Percentiles rank a stretch among this genome's conserved stretches.
phyloP scores from a whole-genome alignment of 2,329 filamentous ascomycete species.

The Verticillium albo-atrum region DNA sequence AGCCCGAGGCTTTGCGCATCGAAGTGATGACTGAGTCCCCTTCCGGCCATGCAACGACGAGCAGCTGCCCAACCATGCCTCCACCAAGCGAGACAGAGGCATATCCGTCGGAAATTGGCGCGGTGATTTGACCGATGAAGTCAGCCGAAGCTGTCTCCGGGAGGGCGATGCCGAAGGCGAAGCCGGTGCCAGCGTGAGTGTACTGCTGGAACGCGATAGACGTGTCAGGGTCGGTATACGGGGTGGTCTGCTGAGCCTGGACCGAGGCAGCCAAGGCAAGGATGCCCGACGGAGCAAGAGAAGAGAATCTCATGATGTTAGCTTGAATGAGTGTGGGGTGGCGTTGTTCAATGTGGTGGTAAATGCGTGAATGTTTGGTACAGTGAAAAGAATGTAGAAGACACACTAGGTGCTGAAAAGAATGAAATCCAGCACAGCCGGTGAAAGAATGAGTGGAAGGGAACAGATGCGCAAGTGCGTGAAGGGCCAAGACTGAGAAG shows the following conservation, averaged over 20 bases:
- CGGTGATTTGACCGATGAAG: conserved; percentile 12
- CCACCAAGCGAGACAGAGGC: conserved; percentile 28
- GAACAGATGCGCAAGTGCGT: too few relatives aligned
- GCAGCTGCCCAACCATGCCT: conserved; percentile 36
- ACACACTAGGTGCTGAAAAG: conserved; percentile 1
- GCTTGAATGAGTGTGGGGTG: neutral
- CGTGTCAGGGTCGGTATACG: conserved; percentile 7
- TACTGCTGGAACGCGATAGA: conserved; percentile 9
- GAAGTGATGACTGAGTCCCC: conserved; percentile 26
- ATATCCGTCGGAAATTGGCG: conserved; percentile 7
- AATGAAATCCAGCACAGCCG: conserved; percentile 7
- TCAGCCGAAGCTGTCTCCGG: conserved; percentile 7
- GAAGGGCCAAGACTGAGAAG: too few relatives aligned
- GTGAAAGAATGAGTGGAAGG: conserved; percentile 3
- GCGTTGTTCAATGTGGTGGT: neutral
- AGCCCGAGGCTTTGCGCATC: conserved; percentile 21
- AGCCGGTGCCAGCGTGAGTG: conserved; percentile 3
- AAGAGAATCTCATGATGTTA: conserved; percentile 8
- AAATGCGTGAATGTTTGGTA: neutral
- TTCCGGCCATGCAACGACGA: conserved; percentile 40
- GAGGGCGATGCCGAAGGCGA: conserved; percentile 7
- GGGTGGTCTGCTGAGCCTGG: conserved; percentile 8
- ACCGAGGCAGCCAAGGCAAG: neutral
- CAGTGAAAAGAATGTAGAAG: neutral
- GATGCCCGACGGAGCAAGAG: conserved; percentile 5